A percentile compares a stretch with the other conserved stretches of the same genome.
Evolutionary conservation across 345 rosid genomes (phyloP).

Genomic region (Lepidium didymum): DNA sequence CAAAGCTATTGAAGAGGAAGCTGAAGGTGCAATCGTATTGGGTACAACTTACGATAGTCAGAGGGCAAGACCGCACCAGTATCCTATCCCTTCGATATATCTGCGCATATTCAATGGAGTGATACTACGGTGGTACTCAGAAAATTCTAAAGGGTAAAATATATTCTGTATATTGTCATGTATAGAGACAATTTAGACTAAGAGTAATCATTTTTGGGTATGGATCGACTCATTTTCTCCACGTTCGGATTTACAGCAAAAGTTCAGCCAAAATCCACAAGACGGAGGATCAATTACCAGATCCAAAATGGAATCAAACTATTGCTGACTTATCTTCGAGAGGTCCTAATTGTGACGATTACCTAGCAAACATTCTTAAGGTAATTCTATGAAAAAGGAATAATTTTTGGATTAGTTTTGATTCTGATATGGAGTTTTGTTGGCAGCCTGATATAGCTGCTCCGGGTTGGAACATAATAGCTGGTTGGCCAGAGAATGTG

Average conservation of each 20-base stretch:
- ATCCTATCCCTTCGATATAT: conserved; percentile 12
- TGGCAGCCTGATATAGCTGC: conserved; percentile 23
- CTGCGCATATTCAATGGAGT: not conserved
- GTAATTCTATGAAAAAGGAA: not conserved
- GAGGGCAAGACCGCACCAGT: too few relatives aligned
- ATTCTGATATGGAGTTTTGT: not conserved
- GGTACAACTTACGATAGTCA: too few relatives aligned
- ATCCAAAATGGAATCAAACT: not conserved
- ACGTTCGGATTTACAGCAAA: not conserved
- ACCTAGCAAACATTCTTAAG: conserved; percentile 20
- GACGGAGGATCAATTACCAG: not conserved
- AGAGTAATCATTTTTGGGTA: too few relatives aligned
- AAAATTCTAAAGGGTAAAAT: not conserved
- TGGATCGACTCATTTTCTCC: too few relatives aligned
- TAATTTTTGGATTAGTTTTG: not conserved
- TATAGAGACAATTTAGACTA: not conserved
- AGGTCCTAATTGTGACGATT: conserved; percentile 9
- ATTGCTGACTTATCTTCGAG: conserved; percentile 4
- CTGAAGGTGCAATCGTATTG: not conserved
- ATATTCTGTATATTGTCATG: not conserved
- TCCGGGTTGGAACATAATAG: conserved; percentile 22
- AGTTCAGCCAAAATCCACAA: conserved; percentile 5
- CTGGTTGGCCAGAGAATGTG: conserved; percentile 18
- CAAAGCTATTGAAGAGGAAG: not conserved
- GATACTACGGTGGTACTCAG: not conserved